phyloP scores from a whole-genome alignment of 345 rosid genomes.

The Cardamine chenopodiifolia region DNA sequence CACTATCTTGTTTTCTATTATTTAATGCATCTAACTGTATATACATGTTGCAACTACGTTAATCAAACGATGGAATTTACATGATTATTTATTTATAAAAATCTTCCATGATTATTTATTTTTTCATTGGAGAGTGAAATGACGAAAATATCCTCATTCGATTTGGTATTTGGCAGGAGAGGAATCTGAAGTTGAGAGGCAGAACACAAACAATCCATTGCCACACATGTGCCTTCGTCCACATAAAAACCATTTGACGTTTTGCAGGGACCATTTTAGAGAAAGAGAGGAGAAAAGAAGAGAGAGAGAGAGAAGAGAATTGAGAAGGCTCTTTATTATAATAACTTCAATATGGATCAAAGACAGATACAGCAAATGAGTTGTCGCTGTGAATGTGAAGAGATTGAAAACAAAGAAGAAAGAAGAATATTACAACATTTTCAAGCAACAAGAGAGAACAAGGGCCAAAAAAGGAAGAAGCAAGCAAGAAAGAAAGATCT shows the following conservation, averaged over 20 bases:
- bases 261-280: constrained; percentile 40
- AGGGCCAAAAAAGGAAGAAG: not conserved
- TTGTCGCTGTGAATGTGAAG: constrained; percentile 38
- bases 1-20: constrained; percentile 8
- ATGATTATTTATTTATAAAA: too few species aligned
- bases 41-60: not conserved
- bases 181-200: constrained; percentile 13
- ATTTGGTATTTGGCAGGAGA: constrained; percentile 1
- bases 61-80: not conserved
- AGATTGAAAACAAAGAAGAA: constrained; percentile 24
- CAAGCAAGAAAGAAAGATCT: not conserved
- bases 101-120: too few species aligned
- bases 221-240: constrained; percentile 44
- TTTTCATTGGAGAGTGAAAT: too few species aligned
- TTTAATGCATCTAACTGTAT: constrained; percentile 16
- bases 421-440: not conserved
- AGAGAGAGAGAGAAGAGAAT: constrained; percentile 16
- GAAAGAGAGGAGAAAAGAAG: not conserved
- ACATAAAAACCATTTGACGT: constrained; percentile 43
- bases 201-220: constrained; percentile 36
- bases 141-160: constrained; percentile 27
- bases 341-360: constrained; percentile 36
- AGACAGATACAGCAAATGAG: constrained; percentile 30
- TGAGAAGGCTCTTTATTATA: constrained; percentile 38
- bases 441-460: constrained; percentile 22